Evolutionary conservation across 495 filamentous ascomycete genomes (phyloP).

Genomic region (Xylaria flabelliformis): DNA sequence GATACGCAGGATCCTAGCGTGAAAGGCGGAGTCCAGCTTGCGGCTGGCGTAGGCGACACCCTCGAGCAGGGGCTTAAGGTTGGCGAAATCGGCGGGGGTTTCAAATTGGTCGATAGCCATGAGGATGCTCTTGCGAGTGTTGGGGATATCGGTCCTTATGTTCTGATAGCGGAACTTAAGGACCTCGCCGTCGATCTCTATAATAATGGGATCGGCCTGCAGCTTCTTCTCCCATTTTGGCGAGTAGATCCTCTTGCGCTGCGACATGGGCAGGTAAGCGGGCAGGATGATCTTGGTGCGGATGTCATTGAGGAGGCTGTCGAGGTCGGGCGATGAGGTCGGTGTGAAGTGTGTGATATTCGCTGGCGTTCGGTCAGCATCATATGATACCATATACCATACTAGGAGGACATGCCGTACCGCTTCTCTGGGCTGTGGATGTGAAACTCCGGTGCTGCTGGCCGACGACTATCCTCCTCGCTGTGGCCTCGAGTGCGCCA

Average conservation of each 20-base stretch:
- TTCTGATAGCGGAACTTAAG: slow-evolving; percentile 61
- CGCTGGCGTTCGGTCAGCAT: slow-evolving; percentile 21
- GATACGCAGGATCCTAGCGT: slow-evolving; percentile 51
- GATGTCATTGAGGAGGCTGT: slow-evolving; percentile 56
- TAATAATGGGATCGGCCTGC: slow-evolving; percentile 62
- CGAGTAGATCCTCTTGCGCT: slow-evolving; percentile 62
- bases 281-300: slow-evolving; percentile 71
- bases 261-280: slow-evolving; percentile 59
- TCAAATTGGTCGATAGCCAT: slow-evolving; percentile 58
- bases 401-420: slow-evolving; percentile 20
- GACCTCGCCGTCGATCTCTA: slow-evolving; percentile 65
- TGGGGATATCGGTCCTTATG: slow-evolving; percentile 40
- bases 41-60: slow-evolving; percentile 58
- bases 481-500: slow-evolving; percentile 30
- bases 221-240: slow-evolving; percentile 58
- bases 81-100: slow-evolving; percentile 63
- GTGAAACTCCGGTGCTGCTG: slow-evolving; percentile 35
- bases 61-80: slow-evolving; percentile 63
- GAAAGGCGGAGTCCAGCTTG: slow-evolving; percentile 37
- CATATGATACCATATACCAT: neutral
- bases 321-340: slow-evolving; percentile 44
- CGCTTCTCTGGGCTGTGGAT: slow-evolving; percentile 32
- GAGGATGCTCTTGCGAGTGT: slow-evolving; percentile 44
- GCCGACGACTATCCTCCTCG: slow-evolving; percentile 31
- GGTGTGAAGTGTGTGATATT: slow-evolving; percentile 41